Percentiles rank a stretch among this genome's conserved stretches.
Evolutionary conservation across 2,329 filamentous ascomycete species (phyloP).

Genomic region (Aspergillus sp.): DNA sequence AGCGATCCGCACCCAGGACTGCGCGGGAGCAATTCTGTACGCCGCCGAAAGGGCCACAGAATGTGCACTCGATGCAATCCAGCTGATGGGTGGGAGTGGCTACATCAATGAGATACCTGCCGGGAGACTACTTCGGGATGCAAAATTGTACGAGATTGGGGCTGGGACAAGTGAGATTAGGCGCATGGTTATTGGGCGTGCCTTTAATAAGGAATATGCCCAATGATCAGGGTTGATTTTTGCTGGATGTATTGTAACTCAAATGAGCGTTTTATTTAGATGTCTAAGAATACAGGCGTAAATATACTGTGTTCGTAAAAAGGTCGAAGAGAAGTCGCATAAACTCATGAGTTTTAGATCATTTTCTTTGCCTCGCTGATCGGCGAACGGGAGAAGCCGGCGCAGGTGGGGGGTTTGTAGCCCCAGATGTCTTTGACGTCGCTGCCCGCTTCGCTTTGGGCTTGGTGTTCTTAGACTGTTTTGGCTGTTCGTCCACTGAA

Average conservation of each 20-base stretch:
- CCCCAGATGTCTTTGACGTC: slow-evolving; percentile 20
- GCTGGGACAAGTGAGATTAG: slow-evolving; percentile 93
- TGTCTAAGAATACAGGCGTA: slow-evolving; percentile 13
- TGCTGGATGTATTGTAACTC: slow-evolving; percentile 2
- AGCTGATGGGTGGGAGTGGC: slow-evolving; percentile 91
- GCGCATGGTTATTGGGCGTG: slow-evolving; percentile 89
- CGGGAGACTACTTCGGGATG: slow-evolving; percentile 75
- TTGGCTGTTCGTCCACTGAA: slow-evolving; percentile 6
- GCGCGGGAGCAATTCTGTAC: slow-evolving; percentile 89
- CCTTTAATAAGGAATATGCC: slow-evolving; percentile 83
- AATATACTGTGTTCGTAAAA: slow-evolving; percentile 13
- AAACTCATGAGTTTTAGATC: slow-evolving; percentile 2
- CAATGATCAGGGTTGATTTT: slow-evolving; percentile 10
- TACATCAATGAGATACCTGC: slow-evolving; percentile 95
- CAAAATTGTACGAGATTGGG: slow-evolving; percentile 91
- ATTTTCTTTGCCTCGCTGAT: slow-evolving; percentile 29
- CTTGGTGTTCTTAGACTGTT: not conserved
- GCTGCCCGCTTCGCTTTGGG: slow-evolving; percentile 26
- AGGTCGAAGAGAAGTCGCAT: not conserved
- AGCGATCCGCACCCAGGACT: slow-evolving; percentile 79
- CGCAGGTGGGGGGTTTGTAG: slow-evolving; percentile 8
- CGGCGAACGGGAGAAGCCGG: slow-evolving; percentile 26
- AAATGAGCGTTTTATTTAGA: not conserved
- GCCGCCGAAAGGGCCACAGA: slow-evolving; percentile 85
- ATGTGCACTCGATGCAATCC: slow-evolving; percentile 81